phyloP scores from a whole-genome alignment of 768 basidiomycete species.

The Podaxis rugospora region DNA sequence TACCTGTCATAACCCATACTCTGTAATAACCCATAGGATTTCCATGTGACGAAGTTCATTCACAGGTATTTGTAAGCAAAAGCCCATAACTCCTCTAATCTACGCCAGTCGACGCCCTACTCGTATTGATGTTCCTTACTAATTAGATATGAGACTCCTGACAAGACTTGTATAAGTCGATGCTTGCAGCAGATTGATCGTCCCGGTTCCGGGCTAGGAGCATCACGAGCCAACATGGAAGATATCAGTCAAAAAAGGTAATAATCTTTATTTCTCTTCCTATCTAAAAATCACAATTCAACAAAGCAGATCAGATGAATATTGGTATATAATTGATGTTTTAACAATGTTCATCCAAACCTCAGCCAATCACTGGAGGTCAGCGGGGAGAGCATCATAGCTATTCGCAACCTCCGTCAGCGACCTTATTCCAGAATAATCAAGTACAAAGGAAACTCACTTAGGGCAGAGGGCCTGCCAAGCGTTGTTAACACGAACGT shows the following conservation, averaged over 20 bases:
- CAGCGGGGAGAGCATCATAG: neutral
- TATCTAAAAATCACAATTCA: neutral
- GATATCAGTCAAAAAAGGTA: neutral
- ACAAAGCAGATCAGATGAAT: neutral
- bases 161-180: no score
- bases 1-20: no score
- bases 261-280: neutral
- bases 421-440: neutral
- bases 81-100: no score
- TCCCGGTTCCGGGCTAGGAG: no score
- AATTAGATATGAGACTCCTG: no score
- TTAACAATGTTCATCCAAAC: neutral
- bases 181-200: no score
- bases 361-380: neutral
- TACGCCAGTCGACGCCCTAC: no score
- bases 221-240: neutral
- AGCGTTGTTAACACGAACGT: slow-evolving; percentile 4
- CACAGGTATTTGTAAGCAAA: no score
- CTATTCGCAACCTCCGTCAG: neutral
- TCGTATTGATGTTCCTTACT: no score
- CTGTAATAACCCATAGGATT: no score
- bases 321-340: neutral
- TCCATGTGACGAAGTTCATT: no score
- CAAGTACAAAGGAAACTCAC: slow-evolving; percentile 5
- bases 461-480: slow-evolving; percentile 15